Conservation (phyloP, 768 basidiomycete species). For the Agrocybe pediades region DNA sequence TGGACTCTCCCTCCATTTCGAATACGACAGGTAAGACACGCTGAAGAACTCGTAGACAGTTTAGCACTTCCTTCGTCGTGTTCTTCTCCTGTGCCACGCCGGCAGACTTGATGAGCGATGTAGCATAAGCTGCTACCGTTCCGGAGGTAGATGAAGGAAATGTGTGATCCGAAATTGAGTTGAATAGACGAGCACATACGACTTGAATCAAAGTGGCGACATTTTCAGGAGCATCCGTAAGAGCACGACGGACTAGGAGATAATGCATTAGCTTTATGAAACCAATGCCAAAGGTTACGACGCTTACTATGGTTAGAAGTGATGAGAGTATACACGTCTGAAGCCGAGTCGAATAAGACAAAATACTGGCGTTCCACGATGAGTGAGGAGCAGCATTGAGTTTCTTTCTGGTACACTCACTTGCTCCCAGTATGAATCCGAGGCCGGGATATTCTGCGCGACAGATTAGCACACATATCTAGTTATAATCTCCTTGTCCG, state of each 20-base stretch:
- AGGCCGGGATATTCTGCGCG: slow-evolving; percentile 68
- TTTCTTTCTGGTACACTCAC: slow-evolving; percentile 38
- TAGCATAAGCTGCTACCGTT: slow-evolving; percentile 66
- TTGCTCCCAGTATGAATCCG: slow-evolving; percentile 90
- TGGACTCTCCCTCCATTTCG: slow-evolving; percentile 72
- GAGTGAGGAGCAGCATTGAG: background rate
- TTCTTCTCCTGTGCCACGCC: slow-evolving; percentile 56
- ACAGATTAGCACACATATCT: slow-evolving; percentile 6
- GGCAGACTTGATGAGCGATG: slow-evolving; percentile 66
- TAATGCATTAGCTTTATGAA: slow-evolving; percentile 11
- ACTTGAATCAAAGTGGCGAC: slow-evolving; percentile 79
- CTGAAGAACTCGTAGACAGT: slow-evolving; percentile 88
- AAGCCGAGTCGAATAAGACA: slow-evolving; percentile 83
- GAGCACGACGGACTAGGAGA: slow-evolving; percentile 73
- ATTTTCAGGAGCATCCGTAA: slow-evolving; percentile 84
- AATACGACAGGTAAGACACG: slow-evolving; percentile 91
- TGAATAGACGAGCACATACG: slow-evolving; percentile 69
- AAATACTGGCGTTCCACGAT: slow-evolving; percentile 57
- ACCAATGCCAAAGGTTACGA: slow-evolving; percentile 2
- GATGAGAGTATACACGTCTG: slow-evolving; percentile 89
- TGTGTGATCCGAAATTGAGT: slow-evolving; percentile 76
- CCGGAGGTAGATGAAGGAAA: slow-evolving; percentile 63
- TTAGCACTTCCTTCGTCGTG: slow-evolving; percentile 85
- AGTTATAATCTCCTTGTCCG: background rate
- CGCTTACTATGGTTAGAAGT: slow-evolving; percentile 80